Base-by-base conservation (phyloP, 2,329 filamentous ascomycete genomes). In the Nothopassalora personata region DNA sequence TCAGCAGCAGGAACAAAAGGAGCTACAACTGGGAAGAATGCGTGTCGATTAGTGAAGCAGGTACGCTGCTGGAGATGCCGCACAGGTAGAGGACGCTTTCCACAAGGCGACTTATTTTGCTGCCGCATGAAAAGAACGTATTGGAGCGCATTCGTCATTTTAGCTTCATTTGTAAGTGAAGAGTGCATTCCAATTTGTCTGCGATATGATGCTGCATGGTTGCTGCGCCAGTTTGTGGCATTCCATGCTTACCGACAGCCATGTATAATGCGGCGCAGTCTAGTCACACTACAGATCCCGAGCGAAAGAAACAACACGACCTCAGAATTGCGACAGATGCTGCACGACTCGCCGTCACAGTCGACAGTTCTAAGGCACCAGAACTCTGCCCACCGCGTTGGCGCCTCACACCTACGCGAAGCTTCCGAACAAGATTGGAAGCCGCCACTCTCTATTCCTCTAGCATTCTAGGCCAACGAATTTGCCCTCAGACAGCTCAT, bases 331-430 rank as follows among this genome's bases (percentile, higher is more conserved):
- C 39, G 15, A 43, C 39, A 18, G 13, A 43, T 7, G 39, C 39
- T 43, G 39, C 13, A n/a, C 39, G 39, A 43, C 39, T 43, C n/a
- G 13, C 39, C 13, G n/a, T n/a, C 13, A n/a, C 39, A 18, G 1
- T 43, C 13, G 39, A 43, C 5, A 18, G 7, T 18, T n/a, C 4
- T 13, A 43, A 13, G 28, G 31, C 54, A 23, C 58, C 56, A 33
- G 57, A 66, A 47, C 60, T 66, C 28, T 66, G 62, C 43, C 62
- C 66, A 55, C 59, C 65, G 11, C 57, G 61, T 36, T 61, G 59
- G 64, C 58, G 61, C 11, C 57, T 60, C 30, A 33, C 49, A 31
- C 36, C 19, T 2, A 57, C 58, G 28, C 53, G 57, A 47, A 66
- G 60, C 51, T 34, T 64, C 2, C 47, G 60, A 47, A 39, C 56